phyloP scores from a whole-genome alignment of 73 alveolate species.

The Paramecium octaurelia region DNA sequence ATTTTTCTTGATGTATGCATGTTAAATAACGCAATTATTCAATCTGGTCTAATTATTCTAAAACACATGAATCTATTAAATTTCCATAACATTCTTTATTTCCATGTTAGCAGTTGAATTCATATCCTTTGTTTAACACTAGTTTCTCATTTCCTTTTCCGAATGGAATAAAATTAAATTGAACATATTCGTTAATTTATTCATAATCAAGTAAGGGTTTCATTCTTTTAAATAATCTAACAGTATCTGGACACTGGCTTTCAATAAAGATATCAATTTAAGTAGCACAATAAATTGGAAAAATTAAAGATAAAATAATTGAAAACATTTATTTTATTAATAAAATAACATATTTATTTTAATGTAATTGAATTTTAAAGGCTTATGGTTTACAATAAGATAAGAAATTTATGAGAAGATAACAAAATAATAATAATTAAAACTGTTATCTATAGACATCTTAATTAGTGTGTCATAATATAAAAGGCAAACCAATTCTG shows the following conservation, averaged over 20 bases:
- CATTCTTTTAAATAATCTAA: background rate
- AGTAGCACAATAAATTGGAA: background rate
- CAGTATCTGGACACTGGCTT: background rate
- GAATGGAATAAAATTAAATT: background rate
- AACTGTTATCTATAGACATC: background rate
- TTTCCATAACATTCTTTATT: background rate
- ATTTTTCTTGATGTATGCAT: background rate
- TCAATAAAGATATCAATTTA: background rate
- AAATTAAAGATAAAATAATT: background rate
- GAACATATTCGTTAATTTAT: background rate
- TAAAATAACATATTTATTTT: background rate
- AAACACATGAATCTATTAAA: background rate
- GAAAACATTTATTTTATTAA: background rate
- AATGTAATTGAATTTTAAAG: background rate
- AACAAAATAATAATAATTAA: background rate
- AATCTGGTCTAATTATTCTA: background rate
- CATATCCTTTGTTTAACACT: background rate
- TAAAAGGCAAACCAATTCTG: background rate
- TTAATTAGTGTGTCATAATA: background rate
- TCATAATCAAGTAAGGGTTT: background rate
- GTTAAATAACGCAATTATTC: background rate
- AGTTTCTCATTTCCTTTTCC: background rate
- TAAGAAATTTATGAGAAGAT: background rate
- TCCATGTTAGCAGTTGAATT: background rate
- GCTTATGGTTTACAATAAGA: background rate